Evolutionary conservation across 2,329 filamentous ascomycete genomes (phyloP), one percentile per base, ranked within the genome.

Genomic region (Botrytis elliptica): DNA sequence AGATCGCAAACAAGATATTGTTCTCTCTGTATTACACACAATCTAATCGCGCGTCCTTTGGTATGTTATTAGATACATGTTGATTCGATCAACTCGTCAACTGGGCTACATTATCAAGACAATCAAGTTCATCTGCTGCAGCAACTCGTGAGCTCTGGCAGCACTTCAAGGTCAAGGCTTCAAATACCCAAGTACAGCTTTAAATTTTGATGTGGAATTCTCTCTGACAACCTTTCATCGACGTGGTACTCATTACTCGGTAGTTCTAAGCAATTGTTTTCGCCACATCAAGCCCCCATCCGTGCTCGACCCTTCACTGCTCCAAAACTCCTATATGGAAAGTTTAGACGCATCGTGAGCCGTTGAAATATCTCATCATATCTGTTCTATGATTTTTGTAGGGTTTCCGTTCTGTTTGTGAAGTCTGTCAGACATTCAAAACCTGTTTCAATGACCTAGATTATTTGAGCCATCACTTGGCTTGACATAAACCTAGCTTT

Each of bases 221-320:
- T 29, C 20, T 18, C 63, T 67, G 8, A 25, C 12, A 55, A 57
- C 10, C 29, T 7, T n/a, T 16, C 38, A 44, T 7, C 4, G 6
- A 25, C 20, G 29, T 68, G 25, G 18, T 29, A 22, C n/a, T 57
- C 10, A 33, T 57, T 40, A 57, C 49, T 68, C 42, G 5, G 66
- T 68, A 68, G 66, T 68, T 29, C 66, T 9, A 68, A 68, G 66
- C 40, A 42, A 16, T 42, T 14, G 6, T 57, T 22, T n/a, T 36
- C 52, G 33, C 25, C 46, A 68, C 44, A 38, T 67, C 64, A 52
- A 49, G 44, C 33, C 14, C 64, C 22, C 64, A n/a, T 38, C 44
- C 12, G 29, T 38, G 29, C 29, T 16, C 8, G n/a, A 57, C 3
- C 29, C 16, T n/a, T 29, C 22, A 18, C 46, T 38, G 44, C 33